Conservation (phyloP, 768 basidiomycete genomes). For the Russula sp. region DNA sequence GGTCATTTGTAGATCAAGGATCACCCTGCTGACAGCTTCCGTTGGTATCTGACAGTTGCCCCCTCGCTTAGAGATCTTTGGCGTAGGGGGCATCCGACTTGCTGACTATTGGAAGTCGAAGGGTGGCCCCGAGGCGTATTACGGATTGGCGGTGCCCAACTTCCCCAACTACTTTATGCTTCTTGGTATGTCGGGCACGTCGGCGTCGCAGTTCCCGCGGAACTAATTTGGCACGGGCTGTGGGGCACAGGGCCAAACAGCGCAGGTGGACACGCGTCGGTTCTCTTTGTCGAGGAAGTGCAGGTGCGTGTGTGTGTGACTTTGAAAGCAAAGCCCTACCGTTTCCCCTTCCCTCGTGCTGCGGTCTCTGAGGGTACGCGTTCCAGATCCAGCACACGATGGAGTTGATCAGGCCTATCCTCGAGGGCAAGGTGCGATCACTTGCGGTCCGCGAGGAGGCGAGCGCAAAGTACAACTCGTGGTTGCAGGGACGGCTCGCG, state of each 20-base stretch:
- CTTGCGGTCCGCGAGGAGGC: slow-evolving; percentile 45
- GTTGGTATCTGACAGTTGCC: slow-evolving; percentile 9
- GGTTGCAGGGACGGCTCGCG: slow-evolving; percentile 44
- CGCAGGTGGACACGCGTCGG: slow-evolving; percentile 51
- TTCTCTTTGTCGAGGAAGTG: slow-evolving; percentile 49
- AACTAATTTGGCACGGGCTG: background rate
- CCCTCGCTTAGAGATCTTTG: slow-evolving; percentile 30
- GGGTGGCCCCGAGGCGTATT: slow-evolving; percentile 47
- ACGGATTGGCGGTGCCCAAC: slow-evolving; percentile 32
- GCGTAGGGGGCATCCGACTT: slow-evolving; percentile 39
- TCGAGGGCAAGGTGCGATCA: slow-evolving; percentile 43
- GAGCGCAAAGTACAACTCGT: slow-evolving; percentile 45
- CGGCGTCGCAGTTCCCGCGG: background rate
- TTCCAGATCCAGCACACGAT: slow-evolving; percentile 44
- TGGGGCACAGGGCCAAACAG: slow-evolving; percentile 40
- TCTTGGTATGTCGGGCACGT: slow-evolving; percentile 12
- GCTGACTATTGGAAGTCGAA: slow-evolving; percentile 43
- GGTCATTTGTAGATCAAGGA: background rate
- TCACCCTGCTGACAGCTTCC: background rate
- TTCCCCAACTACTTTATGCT: slow-evolving; percentile 24
- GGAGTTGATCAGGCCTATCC: slow-evolving; percentile 47
- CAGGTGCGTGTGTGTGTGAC: slow-evolving; percentile 36
- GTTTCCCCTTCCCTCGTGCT: background rate
- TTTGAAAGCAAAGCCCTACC: background rate
- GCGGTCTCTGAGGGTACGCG: slow-evolving; percentile 10